A percentile compares a stretch with the other conserved stretches of the same genome.
Conservation (phyloP, 106 monocot species). For the Acorus calamus region DNA sequence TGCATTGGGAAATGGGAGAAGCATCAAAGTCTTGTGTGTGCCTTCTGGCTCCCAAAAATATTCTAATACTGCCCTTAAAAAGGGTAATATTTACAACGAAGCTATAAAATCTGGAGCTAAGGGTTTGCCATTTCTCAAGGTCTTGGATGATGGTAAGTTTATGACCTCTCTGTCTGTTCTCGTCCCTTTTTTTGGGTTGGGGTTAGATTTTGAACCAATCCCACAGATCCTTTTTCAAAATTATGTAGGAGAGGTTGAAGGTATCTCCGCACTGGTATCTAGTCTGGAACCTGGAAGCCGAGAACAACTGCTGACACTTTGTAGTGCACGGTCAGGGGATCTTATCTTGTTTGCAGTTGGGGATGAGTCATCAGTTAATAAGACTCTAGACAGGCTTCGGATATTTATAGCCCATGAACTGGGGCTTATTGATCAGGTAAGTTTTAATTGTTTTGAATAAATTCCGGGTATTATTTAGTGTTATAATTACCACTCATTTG, state of each 20-base stretch:
- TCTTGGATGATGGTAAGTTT: conserved; percentile 64
- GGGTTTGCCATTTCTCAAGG: conserved; percentile 93
- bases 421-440: conserved; percentile 64
- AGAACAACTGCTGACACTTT: conserved; percentile 37
- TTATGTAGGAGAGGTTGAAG: conserved; percentile 72
- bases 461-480: too few relatives aligned
- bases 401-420: conserved; percentile 55
- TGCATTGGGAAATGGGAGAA: conserved; percentile 54
- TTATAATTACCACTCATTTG: too few relatives aligned
- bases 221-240: conserved; percentile 1
- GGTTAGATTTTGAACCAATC: background rate
- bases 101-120: conserved; percentile 93
- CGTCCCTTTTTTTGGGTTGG: background rate
- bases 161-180: too few relatives aligned
- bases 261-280: conserved; percentile 63
- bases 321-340: conserved; percentile 57
- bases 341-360: conserved; percentile 93
- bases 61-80: conserved; percentile 90
- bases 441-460: background rate
- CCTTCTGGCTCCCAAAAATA: conserved; percentile 69
- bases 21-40: conserved; percentile 78
- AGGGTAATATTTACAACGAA: conserved; percentile 79
- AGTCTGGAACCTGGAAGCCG: conserved; percentile 39
- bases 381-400: conserved; percentile 80
- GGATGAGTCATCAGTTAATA: conserved; percentile 47